A percentile compares a stretch with the other conserved stretches of the same genome.
These are phyloP conservation scores for Acanthamoeba castellanii DNA, from an alignment of 208 protist genomes.

Conservation along the genomic window DNA sequence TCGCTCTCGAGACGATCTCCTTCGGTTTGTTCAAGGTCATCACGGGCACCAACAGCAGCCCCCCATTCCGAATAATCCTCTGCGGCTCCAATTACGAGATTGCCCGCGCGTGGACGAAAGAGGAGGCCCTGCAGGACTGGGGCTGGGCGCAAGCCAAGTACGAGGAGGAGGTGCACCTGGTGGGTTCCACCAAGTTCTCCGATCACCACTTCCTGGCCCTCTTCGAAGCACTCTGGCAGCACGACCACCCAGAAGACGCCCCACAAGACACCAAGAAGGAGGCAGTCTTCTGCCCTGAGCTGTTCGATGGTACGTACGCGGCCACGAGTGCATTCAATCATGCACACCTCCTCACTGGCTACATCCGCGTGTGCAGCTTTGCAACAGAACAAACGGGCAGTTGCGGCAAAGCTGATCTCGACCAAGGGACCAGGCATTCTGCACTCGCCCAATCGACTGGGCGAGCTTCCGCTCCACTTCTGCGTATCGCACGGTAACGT, in stretches of 20 bases:
- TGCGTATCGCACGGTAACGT: slow-evolving; percentile 64
- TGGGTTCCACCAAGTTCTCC: slow-evolving; percentile 68
- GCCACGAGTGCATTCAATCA: background rate
- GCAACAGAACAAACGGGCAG: background rate
- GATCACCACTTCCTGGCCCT: slow-evolving; percentile 74
- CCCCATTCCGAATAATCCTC: slow-evolving; percentile 13
- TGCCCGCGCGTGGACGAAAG: background rate
- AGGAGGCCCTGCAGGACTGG: slow-evolving; percentile 70
- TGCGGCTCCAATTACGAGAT: slow-evolving; percentile 68
- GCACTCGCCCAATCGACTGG: slow-evolving; percentile 60
- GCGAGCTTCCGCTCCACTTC: slow-evolving; percentile 61
- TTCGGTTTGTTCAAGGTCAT: slow-evolving; percentile 36
- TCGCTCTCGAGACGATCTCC: slow-evolving; percentile 27
- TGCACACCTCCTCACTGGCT: background rate
- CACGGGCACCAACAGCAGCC: background rate
- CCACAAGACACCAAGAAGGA: slow-evolving; percentile 23
- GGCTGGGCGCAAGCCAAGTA: slow-evolving; percentile 37
- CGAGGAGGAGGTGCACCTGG: slow-evolving; percentile 66
- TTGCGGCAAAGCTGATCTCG: slow-evolving; percentile 40
- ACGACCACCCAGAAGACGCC: slow-evolving; percentile 68
- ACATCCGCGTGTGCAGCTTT: background rate
- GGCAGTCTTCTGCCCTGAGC: slow-evolving; percentile 57
- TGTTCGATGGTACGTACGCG: slow-evolving; percentile 55
- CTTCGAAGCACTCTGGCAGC: slow-evolving; percentile 72
- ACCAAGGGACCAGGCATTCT: slow-evolving; percentile 29